Conservation (phyloP, 768 basidiomycete genomes). For the Dacryopinax spathularia region DNA sequence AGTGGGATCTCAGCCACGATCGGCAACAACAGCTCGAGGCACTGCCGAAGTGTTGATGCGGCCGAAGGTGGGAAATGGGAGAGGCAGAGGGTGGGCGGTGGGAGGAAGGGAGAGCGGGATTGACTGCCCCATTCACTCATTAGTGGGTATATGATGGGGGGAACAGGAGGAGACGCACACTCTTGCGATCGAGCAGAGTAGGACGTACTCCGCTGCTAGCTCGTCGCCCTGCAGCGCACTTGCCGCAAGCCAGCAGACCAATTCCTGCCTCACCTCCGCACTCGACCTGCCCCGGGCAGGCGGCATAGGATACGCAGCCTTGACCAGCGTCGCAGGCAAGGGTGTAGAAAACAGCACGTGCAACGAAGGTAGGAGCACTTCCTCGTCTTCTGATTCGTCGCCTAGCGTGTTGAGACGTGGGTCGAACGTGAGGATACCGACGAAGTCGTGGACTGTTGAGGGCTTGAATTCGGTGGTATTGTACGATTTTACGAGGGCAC, state of each 20-base stretch:
- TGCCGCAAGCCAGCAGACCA: conserved; percentile 59
- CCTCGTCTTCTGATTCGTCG: not conserved
- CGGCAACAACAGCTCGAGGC: conserved; percentile 48
- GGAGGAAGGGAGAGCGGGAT: conserved; percentile 48
- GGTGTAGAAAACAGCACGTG: conserved; percentile 9
- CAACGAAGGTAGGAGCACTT: conserved; percentile 23
- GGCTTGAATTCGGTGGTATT: conserved; percentile 33
- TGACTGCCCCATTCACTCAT: conserved; percentile 32
- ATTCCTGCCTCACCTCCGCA: conserved; percentile 31
- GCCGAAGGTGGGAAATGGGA: conserved; percentile 39
- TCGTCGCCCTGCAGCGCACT: conserved; percentile 55
- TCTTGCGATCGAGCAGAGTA: conserved; percentile 44
- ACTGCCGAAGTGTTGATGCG: conserved; percentile 36
- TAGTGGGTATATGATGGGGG: not conserved
- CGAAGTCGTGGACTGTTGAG: conserved; percentile 51
- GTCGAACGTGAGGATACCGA: conserved; percentile 59
- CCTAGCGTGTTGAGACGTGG: conserved; percentile 20
- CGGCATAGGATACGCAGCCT: not conserved
- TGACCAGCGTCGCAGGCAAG: not conserved
- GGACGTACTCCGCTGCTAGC: conserved; percentile 59
- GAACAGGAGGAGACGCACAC: conserved; percentile 36
- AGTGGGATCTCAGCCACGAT: conserved; percentile 42
- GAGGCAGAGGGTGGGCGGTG: conserved; percentile 52
- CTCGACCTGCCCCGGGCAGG: not conserved
- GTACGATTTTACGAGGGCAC: conserved; percentile 61